Evolutionary conservation across 176 grass and related monocot species (phyloP), one percentile per base, ranked within the genome.

Genomic region (Raddia distichophylla): DNA sequence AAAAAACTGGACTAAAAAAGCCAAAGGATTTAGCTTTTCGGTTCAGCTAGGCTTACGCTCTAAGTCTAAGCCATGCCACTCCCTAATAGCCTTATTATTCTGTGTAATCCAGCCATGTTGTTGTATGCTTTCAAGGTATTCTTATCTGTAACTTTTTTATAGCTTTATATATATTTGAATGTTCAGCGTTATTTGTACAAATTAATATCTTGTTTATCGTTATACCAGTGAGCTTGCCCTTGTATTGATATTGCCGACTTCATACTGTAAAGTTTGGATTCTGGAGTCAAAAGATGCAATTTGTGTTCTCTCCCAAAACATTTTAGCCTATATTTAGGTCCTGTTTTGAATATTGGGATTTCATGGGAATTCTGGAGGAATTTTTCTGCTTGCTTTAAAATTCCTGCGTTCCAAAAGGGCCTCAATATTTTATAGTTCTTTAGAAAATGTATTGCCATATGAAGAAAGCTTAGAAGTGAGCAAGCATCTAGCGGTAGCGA

Each of bases 201-300:
- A 56, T 43, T 56, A 52, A 35, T 34, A 33, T 13, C n/a, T 54
- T 13, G 44, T 78, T 8, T 63, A 62, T 2, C 0, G 19, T 60
- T 62, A 27, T 27, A 19, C 40, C 5, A 5, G 10, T 58, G 40
- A 69, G 51, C 34, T 49, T 86, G 50, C 15, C 46, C 5, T 72
- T 85, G 37, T 51, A 45, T 37, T 73, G 27, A 45, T 69, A 34
- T 43, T 81, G 63, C 61, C 44, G 17, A 44, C 40, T 50, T 61
- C 16, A 13, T 61, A 27, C 58, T 86, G 19, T 56, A 6, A 19
- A 53, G n/a, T 52, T 4, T 19, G 56, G 56, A 59, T 27, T 78
- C n/a, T 65, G 15, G 35, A 63, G 15, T 45, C 27, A 49, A 13
- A 20, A 81, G 47, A 50, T 20, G 45, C 80, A 61, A 74, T 78